Conservation (phyloP, 176 grass and related monocot genomes). For the Musa acuminata region DNA sequence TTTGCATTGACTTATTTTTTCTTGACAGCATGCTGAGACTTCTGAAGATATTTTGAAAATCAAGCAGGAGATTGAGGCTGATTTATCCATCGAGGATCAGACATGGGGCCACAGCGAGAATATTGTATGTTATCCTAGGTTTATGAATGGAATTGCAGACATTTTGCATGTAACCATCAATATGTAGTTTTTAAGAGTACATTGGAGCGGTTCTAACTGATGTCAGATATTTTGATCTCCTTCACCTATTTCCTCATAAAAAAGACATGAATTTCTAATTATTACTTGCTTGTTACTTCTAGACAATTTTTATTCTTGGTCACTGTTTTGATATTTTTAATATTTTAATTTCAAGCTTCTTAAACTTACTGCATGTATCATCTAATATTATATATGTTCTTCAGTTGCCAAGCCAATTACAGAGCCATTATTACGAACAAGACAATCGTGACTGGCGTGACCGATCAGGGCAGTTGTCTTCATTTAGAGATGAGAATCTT, state of each 20-base stretch:
- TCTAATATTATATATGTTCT: slow-evolving; percentile 4
- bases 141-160: not conserved
- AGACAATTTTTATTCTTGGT: not conserved
- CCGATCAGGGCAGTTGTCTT: slow-evolving; percentile 32
- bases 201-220: not conserved
- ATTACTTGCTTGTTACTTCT: too few species aligned
- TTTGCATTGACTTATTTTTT: slow-evolving; percentile 6
- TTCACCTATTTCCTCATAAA: not conserved
- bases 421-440: slow-evolving; percentile 53
- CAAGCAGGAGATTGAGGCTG: slow-evolving; percentile 69
- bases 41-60: slow-evolving; percentile 70
- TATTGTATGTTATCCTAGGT: slow-evolving; percentile 35
- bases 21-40: slow-evolving; percentile 41
- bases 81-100: slow-evolving; percentile 72
- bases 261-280: too few species aligned
- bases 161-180: slow-evolving; percentile 15
- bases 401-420: slow-evolving; percentile 40
- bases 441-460: slow-evolving; percentile 83
- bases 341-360: not conserved
- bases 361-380: too few species aligned
- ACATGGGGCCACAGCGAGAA: slow-evolving; percentile 55
- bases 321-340: not conserved
- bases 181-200: not conserved
- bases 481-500: slow-evolving; percentile 49
- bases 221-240: not conserved